Percentiles rank a stretch among this genome's conserved stretches.
Evolutionary conservation across 2,329 filamentous ascomycete species (phyloP).

Genomic region (Monilinia aucupariae): DNA sequence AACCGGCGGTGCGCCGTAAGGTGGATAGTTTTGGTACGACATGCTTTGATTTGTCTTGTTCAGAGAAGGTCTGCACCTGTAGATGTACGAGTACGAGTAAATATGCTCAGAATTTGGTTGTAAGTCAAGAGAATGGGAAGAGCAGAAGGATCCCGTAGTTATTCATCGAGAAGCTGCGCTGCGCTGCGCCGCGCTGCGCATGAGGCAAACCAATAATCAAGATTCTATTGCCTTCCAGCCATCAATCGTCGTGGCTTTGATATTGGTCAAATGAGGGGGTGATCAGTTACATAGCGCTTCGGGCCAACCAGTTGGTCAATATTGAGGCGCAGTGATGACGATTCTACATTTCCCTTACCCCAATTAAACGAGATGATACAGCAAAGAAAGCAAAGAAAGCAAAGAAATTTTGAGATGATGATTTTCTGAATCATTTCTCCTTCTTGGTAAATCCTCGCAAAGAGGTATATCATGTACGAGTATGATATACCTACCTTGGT

Average conservation of each 20-base stretch:
- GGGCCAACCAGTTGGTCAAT: not conserved
- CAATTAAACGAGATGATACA: not conserved
- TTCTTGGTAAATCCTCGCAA: conserved; percentile 2
- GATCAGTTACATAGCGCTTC: conserved; percentile 2
- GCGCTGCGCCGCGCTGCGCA: not conserved
- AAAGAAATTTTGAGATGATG: not conserved
- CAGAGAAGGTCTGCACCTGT: not conserved
- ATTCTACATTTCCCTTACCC: not conserved
- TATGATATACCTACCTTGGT: too few species aligned
- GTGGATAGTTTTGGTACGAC: conserved; percentile 16
- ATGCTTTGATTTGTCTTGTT: not conserved
- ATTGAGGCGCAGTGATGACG: conserved; percentile 6
- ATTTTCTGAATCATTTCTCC: not conserved
- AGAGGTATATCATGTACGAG: not conserved
- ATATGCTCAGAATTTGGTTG: not conserved
- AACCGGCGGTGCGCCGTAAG: conserved; percentile 22
- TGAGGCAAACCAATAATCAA: not conserved
- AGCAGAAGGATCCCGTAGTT: not conserved
- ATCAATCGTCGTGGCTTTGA: conserved; percentile 5
- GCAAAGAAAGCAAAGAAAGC: too few species aligned
- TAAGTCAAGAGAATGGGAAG: not conserved
- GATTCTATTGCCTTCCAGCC: not conserved
- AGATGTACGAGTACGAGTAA: too few species aligned
- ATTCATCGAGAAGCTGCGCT: not conserved
- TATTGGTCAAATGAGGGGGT: not conserved